Evolutionary conservation across 164 flowering plant species (phyloP).

Genomic region (Akebia trifoliata): DNA sequence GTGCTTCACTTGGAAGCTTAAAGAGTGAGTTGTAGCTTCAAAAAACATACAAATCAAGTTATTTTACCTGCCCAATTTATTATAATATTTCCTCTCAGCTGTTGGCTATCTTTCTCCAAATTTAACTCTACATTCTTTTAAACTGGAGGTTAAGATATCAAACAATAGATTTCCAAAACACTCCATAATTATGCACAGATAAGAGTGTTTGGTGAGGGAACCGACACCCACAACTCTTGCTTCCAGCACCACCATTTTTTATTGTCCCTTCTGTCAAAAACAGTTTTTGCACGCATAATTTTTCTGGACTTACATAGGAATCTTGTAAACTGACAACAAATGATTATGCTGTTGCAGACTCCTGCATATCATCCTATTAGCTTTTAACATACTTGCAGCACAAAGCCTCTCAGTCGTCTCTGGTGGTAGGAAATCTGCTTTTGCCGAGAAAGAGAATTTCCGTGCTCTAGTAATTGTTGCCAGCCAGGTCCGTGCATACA

Average conservation of each 20-base stretch:
- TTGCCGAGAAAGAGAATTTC: slow-evolving; percentile 59
- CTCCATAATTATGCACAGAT: no score
- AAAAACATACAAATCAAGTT: background rate
- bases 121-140: background rate
- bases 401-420: slow-evolving; percentile 40
- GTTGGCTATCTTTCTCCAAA: background rate
- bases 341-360: slow-evolving; percentile 41
- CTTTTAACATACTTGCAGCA: slow-evolving; percentile 50
- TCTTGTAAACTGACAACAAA: background rate
- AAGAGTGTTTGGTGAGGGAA: no score
- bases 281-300: no score
- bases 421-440: slow-evolving; percentile 51
- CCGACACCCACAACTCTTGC: no score
- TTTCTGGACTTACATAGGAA: no score
- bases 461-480: slow-evolving; percentile 72
- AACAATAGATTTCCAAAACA: background rate
- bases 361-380: slow-evolving; percentile 59
- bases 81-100: background rate
- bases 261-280: no score
- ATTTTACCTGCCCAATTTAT: background rate
- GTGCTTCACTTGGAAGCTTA: no score
- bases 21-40: background rate
- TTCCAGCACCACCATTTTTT: no score
- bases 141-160: background rate
- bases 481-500: slow-evolving; percentile 60